Percentiles rank a stretch among this genome's conserved stretches.
phyloP scores from a whole-genome alignment of 192 early-diverging fungal genomes.

The Thamnidium elegans region DNA sequence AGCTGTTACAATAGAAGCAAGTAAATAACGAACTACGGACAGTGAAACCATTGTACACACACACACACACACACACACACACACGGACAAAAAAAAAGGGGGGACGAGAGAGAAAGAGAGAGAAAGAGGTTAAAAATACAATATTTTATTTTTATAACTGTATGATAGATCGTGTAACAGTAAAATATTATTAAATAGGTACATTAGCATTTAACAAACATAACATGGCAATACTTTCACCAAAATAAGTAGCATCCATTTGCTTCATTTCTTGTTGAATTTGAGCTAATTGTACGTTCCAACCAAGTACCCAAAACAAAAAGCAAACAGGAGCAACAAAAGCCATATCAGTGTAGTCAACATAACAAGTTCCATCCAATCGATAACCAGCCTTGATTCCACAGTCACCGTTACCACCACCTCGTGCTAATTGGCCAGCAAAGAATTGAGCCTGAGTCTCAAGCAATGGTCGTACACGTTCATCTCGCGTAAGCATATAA shows the following conservation, averaged over 20 bases:
- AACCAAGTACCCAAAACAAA: constrained; percentile 49
- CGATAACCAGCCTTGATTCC: constrained; percentile 48
- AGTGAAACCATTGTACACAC: background rate
- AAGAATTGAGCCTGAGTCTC: constrained; percentile 47
- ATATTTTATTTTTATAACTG: constrained; percentile 6
- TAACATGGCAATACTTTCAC: constrained; percentile 52
- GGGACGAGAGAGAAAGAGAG: background rate
- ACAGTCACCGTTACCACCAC: constrained; percentile 20
- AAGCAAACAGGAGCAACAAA: constrained; percentile 51
- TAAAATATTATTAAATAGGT: constrained; percentile 18
- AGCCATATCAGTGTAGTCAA: constrained; percentile 49
- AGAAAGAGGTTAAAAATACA: background rate
- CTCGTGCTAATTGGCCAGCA: constrained; percentile 22
- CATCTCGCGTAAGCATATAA: constrained; percentile 47
- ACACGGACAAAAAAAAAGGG: constrained; percentile 15
- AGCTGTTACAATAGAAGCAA: background rate
- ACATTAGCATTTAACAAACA: constrained; percentile 48
- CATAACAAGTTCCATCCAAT: constrained; percentile 42
- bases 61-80: too few species aligned
- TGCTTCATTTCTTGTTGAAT: constrained; percentile 44
- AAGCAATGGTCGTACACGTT: constrained; percentile 37
- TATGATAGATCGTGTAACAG: background rate
- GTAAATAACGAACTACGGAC: background rate
- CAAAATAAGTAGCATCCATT: constrained; percentile 52
- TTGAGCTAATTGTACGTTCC: constrained; percentile 29